Evolutionary conservation across 2,329 filamentous ascomycete genomes (phyloP).

Genomic region (Fusarium miscanthi): DNA sequence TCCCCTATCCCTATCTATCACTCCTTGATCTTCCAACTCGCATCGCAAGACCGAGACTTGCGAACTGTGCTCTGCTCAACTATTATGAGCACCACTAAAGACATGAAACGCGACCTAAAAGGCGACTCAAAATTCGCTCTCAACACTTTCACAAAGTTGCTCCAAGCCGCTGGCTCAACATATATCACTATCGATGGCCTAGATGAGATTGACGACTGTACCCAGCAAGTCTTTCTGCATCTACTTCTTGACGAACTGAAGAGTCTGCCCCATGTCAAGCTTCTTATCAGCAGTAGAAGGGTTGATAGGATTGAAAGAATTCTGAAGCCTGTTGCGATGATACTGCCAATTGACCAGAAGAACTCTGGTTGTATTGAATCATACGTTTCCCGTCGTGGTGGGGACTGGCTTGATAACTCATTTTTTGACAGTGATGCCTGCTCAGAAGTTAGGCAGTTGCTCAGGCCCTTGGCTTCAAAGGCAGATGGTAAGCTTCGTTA

Average conservation of each 20-base stretch:
- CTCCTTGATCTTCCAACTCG: neutral
- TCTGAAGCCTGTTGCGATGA: neutral
- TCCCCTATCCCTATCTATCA: neutral
- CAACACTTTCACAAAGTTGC: neutral
- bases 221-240: neutral
- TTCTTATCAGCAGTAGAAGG: neutral
- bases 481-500: neutral
- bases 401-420: neutral
- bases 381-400: neutral
- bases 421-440: neutral
- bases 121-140: neutral
- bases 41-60: neutral
- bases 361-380: neutral
- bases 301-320: neutral
- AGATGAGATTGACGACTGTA: neutral
- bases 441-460: neutral
- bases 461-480: neutral
- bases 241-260: neutral
- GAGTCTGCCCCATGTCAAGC: neutral
- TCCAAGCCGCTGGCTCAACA: neutral
- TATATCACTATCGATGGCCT: neutral
- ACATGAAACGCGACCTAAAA: neutral
- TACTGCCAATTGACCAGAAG: neutral
- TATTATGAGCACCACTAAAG: neutral
- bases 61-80: neutral